Evolutionary conservation across 148 eudicot species (phyloP).

Genomic region (Nepenthes gracilis): DNA sequence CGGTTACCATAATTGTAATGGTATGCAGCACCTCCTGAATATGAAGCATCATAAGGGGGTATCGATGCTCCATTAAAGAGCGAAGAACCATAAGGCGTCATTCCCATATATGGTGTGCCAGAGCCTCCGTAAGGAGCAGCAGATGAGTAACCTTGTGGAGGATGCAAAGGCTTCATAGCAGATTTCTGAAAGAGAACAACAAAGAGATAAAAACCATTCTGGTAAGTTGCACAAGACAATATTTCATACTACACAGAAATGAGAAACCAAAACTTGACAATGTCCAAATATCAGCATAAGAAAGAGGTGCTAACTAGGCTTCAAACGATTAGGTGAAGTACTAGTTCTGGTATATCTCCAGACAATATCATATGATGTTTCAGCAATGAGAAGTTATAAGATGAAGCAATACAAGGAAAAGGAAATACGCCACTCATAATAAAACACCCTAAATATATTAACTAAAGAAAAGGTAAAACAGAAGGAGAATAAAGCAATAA

Average conservation of each 20-base stretch:
- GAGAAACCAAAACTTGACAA: background rate
- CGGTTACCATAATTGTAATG: slow-evolving; percentile 64
- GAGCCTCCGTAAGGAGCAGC: slow-evolving; percentile 65
- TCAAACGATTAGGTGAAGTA: too few species aligned
- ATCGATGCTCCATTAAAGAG: slow-evolving; percentile 57
- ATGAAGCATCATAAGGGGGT: slow-evolving; percentile 76
- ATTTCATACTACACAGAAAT: background rate
- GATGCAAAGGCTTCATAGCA: slow-evolving; percentile 63
- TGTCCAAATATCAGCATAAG: background rate
- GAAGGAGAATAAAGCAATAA: too few species aligned
- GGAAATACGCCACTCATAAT: too few species aligned
- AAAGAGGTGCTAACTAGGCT: too few species aligned
- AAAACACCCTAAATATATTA: too few species aligned
- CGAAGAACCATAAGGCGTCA: slow-evolving; percentile 83
- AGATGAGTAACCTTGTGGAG: slow-evolving; percentile 51
- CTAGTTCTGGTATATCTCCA: too few species aligned
- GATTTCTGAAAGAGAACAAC: slow-evolving; percentile 43
- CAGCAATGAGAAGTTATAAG: too few species aligned
- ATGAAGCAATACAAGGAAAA: too few species aligned
- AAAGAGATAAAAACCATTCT: background rate
- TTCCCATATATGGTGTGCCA: slow-evolving; percentile 78
- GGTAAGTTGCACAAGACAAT: background rate
- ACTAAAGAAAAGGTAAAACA: too few species aligned
- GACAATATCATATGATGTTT: too few species aligned
- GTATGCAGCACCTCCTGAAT: slow-evolving; percentile 71